A percentile compares a stretch with the other conserved stretches of the same genome.
These are phyloP conservation scores for Corynespora cassiicola DNA, from an alignment of 2,329 filamentous ascomycete genomes.

Conservation along the genomic window DNA sequence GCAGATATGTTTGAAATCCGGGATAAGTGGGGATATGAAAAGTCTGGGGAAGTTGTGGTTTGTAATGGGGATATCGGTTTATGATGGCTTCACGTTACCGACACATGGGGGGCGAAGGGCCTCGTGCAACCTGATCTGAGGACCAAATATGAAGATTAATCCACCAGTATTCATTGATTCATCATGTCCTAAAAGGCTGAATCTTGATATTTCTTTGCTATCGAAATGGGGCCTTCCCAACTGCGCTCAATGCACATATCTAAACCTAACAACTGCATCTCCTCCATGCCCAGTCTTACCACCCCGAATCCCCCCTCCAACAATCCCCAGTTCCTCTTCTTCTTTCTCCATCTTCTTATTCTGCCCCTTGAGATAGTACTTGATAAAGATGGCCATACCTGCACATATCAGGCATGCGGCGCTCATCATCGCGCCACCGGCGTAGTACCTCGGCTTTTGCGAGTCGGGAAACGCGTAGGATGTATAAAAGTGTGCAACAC, in stretches of 20 bases:
- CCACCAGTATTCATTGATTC: too few relatives aligned
- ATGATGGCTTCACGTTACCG: too few relatives aligned
- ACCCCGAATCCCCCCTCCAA: constrained; percentile 10
- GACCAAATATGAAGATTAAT: too few relatives aligned
- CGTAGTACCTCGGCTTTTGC: constrained; percentile 11
- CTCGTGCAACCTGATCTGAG: too few relatives aligned
- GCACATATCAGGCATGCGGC: constrained; percentile 12
- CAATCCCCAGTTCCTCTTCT: constrained; percentile 3
- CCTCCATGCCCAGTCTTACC: constrained; percentile 12
- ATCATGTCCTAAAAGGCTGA: too few relatives aligned
- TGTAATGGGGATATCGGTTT: too few relatives aligned
- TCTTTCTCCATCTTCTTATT: constrained; percentile 13
- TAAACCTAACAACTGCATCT: constrained; percentile 12
- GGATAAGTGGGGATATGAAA: too few relatives aligned
- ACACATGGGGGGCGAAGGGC: too few relatives aligned
- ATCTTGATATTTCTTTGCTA: too few relatives aligned
- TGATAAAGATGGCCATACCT: constrained; percentile 11
- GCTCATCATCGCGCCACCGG: constrained; percentile 14
- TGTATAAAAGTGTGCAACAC: constrained; percentile 39
- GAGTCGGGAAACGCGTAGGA: constrained; percentile 9
- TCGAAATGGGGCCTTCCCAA: too few relatives aligned
- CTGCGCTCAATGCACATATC: constrained; percentile 18
- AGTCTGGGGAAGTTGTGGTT: too few relatives aligned
- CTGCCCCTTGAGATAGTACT: constrained; percentile 15
- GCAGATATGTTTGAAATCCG: too few relatives aligned